Evolutionary conservation across 2,329 filamentous ascomycete species (phyloP).

Genomic region (Colletotrichum liaoningense): DNA sequence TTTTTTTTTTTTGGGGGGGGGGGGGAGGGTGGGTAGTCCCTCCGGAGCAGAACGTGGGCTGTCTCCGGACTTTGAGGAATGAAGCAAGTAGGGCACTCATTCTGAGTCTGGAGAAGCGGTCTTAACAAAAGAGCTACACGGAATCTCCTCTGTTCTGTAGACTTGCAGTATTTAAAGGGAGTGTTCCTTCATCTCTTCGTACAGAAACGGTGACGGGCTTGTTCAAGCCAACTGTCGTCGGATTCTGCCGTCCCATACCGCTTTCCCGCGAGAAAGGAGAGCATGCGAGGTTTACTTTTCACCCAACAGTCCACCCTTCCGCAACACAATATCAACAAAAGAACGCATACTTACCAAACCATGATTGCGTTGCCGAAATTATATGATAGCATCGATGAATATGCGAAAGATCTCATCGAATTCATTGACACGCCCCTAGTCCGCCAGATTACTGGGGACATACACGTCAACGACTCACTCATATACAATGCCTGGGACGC

Average conservation of each 20-base stretch:
- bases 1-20: no score
- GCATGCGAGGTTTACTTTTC: not conserved
- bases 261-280: not conserved
- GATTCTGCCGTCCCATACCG: not conserved
- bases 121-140: no score
- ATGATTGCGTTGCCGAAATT: slow-evolving; percentile 1
- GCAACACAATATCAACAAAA: not conserved
- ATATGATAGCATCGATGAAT: not conserved
- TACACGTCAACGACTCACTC: slow-evolving; percentile 48
- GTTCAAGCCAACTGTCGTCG: no score
- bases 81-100: no score
- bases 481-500: slow-evolving; percentile 44
- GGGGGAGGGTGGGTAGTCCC: no score
- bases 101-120: no score
- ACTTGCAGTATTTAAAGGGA: no score
- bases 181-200: no score
- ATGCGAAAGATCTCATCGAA: slow-evolving; percentile 38
- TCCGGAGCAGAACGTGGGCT: no score
- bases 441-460: slow-evolving; percentile 46
- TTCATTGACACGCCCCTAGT: slow-evolving; percentile 44
- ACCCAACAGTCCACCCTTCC: not conserved
- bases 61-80: no score
- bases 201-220: no score
- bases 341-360: not conserved
- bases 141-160: no score